A percentile compares a stretch with the other conserved stretches of the same genome.
These are phyloP conservation scores for Lachnellula cervina DNA, from an alignment of 2,329 filamentous ascomycete species.

Conservation along the genomic window DNA sequence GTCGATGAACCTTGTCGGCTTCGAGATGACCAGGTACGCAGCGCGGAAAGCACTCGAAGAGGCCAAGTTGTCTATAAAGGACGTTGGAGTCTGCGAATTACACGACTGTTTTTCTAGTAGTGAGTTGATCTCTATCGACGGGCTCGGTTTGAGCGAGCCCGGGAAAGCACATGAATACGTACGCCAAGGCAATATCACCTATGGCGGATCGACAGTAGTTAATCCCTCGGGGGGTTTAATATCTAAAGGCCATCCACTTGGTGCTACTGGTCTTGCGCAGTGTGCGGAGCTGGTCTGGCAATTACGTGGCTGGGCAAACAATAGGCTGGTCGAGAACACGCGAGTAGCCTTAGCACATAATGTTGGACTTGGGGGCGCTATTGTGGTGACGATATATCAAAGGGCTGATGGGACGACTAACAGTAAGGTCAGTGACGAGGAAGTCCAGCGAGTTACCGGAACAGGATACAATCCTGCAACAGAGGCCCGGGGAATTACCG, in stretches of 20 bases:
- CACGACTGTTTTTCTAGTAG: constrained; percentile 98
- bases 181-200: constrained; percentile 81
- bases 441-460: constrained; percentile 62
- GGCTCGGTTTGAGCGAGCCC: constrained; percentile 69
- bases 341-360: constrained; percentile 83
- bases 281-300: constrained; percentile 96
- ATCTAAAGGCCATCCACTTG: constrained; percentile 91
- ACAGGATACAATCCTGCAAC: constrained; percentile 89
- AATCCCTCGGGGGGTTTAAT: constrained; percentile 95
- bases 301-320: constrained; percentile 91
- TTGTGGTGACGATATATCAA: constrained; percentile 84
- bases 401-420: constrained; percentile 71
- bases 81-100: constrained; percentile 85
- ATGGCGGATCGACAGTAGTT: constrained; percentile 70
- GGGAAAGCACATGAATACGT: constrained; percentile 96
- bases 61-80: constrained; percentile 61
- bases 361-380: constrained; percentile 83
- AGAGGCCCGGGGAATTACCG: constrained; percentile 82
- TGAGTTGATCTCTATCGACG: constrained; percentile 87
- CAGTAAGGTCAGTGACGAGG: constrained; percentile 55
- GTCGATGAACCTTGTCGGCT: constrained; percentile 85
- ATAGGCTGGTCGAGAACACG: constrained; percentile 66
- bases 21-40: constrained; percentile 74
- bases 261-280: constrained; percentile 88
- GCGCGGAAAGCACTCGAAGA: constrained; percentile 66